Evolutionary conservation across 106 monocot species (phyloP), one percentile per base, ranked within the genome.

Genomic region (Dendrobium catenatum): DNA sequence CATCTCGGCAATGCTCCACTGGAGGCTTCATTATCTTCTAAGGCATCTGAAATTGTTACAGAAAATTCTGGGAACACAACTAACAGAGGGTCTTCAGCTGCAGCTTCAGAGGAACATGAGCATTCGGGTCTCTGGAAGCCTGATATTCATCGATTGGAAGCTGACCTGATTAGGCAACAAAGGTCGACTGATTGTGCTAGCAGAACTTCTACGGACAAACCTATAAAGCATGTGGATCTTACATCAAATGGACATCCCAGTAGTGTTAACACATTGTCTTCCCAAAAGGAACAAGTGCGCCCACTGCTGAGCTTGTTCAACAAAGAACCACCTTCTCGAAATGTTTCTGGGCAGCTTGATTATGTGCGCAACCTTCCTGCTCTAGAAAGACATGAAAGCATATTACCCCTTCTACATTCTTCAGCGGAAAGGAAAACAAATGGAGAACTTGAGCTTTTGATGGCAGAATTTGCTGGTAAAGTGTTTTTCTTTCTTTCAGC

Each of bases 381-480:
- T 48, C 24, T 93, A 55, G 93, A 93, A 81, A 85, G 86, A 68
- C 98, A 93, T 87, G 98, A 99, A 76, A 95, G 88, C 67, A 93
- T 99, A 72, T 87, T 99, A 79, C 95, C 98, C 47, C 93, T 99
- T 73, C 81, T 99, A 51, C 98, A 99, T 87, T 86, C 86, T 87
- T 91, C 97, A 46, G 85, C 91, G 18, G 98, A 99, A 78, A 89
- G 82, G 79, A 98, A 90, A 88, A 83, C 90, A 61, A 99, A 89
- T 81, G 98, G 95, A 20, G 98, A 99, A 78, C 93, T 99, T 81
- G 98, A 99, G 61, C 87, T 93, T 80, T 75, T 99, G 54, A 91
- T 95, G 93, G 95, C 92, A 78, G 98, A 98, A 86, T 95, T 98
- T 88, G 86, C 92, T 78, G 98, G 98, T 95, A 87, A 51, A 83